These are phyloP conservation scores for Elsinoe arachidis DNA, from an alignment of 2,329 filamentous ascomycete genomes.

Conservation along the genomic window DNA sequence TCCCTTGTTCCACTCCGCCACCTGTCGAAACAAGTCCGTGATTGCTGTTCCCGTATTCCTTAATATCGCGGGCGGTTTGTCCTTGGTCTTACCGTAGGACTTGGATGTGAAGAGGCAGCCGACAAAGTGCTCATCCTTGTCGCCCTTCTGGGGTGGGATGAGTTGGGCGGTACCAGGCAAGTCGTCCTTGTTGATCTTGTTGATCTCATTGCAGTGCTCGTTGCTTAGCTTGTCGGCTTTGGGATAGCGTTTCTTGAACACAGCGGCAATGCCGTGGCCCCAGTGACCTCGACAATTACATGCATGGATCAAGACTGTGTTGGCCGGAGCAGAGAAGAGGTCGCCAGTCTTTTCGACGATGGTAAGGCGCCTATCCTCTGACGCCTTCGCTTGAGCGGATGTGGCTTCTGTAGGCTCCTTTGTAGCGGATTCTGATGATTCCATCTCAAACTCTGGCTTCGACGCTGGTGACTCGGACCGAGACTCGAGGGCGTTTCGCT, in stretches of 20 bases:
- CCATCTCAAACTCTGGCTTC: neutral
- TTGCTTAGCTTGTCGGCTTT: conserved; percentile 41
- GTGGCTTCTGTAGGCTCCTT: neutral
- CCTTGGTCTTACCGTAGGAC: conserved; percentile 38
- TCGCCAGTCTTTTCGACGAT: conserved; percentile 31
- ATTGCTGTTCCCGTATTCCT: conserved; percentile 42
- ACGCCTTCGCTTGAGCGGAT: neutral
- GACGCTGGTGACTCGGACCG: neutral
- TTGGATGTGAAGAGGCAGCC: conserved; percentile 51
- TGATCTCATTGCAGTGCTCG: conserved; percentile 34
- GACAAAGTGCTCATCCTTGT: conserved; percentile 42
- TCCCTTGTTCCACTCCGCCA: conserved; percentile 26
- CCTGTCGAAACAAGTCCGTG: conserved; percentile 37
- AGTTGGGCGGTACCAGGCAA: conserved; percentile 43
- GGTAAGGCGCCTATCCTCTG: neutral
- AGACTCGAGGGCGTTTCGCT: neutral
- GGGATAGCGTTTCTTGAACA: conserved; percentile 44
- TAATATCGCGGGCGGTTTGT: conserved; percentile 38
- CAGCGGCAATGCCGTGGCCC: conserved; percentile 50
- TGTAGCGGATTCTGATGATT: neutral
- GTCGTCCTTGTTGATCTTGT: conserved; percentile 22
- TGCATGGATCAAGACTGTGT: conserved; percentile 48
- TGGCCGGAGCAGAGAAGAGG: conserved; percentile 45
- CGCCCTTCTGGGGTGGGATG: conserved; percentile 39
- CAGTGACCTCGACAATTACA: conserved; percentile 51